Conservation (phyloP, 2,329 filamentous ascomycete genomes). For the Sclerotinia glacialis region DNA sequence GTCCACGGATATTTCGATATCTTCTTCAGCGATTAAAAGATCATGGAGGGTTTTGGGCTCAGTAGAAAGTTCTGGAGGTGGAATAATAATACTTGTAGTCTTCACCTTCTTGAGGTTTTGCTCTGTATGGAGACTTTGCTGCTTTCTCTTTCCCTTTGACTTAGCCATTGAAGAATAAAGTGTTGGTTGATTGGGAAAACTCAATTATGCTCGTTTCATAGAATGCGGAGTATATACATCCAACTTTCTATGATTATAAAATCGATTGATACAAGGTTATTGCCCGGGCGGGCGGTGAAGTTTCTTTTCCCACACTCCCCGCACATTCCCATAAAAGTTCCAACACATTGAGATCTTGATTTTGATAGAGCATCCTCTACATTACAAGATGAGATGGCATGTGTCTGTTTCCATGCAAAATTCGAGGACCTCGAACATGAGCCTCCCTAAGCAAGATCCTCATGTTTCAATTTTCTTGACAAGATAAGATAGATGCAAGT, state of each 20-base stretch:
- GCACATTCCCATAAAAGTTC: background rate
- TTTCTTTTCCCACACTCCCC: background rate
- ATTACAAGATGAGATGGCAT: too few relatives aligned
- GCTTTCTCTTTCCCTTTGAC: slow-evolving; percentile 48
- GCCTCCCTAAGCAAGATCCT: background rate
- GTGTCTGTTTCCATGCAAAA: too few relatives aligned
- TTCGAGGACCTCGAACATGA: too few relatives aligned
- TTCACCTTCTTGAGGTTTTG: slow-evolving; percentile 44
- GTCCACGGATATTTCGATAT: slow-evolving; percentile 65
- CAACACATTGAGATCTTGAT: background rate
- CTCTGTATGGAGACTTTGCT: slow-evolving; percentile 43
- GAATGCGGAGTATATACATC: background rate
- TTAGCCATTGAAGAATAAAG: slow-evolving; percentile 42
- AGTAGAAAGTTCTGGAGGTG: slow-evolving; percentile 40
- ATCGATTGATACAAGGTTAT: background rate
- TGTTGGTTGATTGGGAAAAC: background rate
- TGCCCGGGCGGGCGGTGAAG: slow-evolving; percentile 10
- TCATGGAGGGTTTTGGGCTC: slow-evolving; percentile 53
- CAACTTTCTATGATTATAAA: background rate
- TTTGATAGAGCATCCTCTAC: background rate
- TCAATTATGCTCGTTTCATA: background rate
- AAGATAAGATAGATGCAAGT: background rate
- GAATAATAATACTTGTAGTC: slow-evolving; percentile 38
- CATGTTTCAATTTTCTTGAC: background rate
- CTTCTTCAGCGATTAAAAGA: slow-evolving; percentile 61